Evolutionary conservation across 2,329 filamentous ascomycete genomes (phyloP), one percentile per base, ranked within the genome.

Genomic region (Verticillium nubilum): DNA sequence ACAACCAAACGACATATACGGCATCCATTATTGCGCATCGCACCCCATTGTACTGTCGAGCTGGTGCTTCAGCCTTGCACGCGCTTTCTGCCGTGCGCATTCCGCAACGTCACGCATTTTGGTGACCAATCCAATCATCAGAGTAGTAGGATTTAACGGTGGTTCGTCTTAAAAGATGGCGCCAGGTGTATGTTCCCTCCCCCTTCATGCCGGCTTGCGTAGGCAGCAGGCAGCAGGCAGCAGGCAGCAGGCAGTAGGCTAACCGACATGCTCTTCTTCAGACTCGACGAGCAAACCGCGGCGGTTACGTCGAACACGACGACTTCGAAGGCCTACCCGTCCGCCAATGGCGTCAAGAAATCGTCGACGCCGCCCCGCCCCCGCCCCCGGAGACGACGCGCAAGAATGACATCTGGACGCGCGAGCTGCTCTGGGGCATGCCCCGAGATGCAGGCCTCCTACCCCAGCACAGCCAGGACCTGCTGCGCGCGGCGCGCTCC

Each of bases 391-490:
- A 93, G 66, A 85, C 81, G 28, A 79, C 76, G 31, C 80, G 86
- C 62, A 82, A 82, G 65, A 85, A 86, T 67, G 85, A 89, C 70
- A 79, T 85, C 57, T 94, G 89, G 84, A 87, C 86, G n/a, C 70
- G 80, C 54, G 93, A 97, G 69, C 82, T 92, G 19, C 87, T 91
- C 3, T 80, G 84, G 63, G 85, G 85, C 52, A 94, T 97, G 91
- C 94, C 94, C 42, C 90, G 90, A 67, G 94, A 97, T 71, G 90
- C 86, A 29, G 84, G 89, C 60, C 80, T 96, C 31, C 79, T 97
- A 10, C 84, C 90, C 0, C 83, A 88, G 1, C 89, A 92, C 71
- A 94, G 89, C 58, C 90, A 95, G 68, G 90, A 93, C 64, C 81
- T 97, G 5, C 80, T 97, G 15, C 87, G 90, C 59, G 89, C 90